These are phyloP conservation scores for Malassezia restricta DNA, from an alignment of 1,284 basidiomycete genomes.

Conservation along the genomic window DNA sequence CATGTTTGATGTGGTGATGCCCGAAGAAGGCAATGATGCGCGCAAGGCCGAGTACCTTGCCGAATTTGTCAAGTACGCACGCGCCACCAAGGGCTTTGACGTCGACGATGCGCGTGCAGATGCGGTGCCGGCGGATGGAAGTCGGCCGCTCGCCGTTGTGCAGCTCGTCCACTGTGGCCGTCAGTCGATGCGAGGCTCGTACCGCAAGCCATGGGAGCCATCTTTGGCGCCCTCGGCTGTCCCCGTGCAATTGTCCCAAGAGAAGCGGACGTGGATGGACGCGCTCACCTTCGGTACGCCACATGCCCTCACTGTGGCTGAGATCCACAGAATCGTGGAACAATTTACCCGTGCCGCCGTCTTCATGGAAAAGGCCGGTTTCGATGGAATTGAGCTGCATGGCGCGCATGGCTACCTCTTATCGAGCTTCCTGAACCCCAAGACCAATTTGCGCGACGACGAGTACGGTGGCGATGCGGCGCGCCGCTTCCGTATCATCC, in stretches of 20 bases:
- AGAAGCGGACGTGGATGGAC: constrained; percentile 47
- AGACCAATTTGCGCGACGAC: constrained; percentile 62
- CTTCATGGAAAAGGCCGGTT: constrained; percentile 60
- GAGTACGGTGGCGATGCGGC: constrained; percentile 52
- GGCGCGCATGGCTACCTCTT: constrained; percentile 75
- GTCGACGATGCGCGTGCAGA: constrained; percentile 27
- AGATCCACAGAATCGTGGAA: constrained; percentile 57
- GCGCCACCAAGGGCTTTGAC: constrained; percentile 24
- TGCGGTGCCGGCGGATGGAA: constrained; percentile 2
- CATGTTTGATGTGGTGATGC: constrained; percentile 66
- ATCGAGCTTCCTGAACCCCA: constrained; percentile 64
- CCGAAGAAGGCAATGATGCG: constrained; percentile 36
- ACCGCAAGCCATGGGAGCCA: constrained; percentile 54
- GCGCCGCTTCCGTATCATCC: constrained; percentile 51
- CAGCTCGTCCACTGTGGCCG: constrained; percentile 78
- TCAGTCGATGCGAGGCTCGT: constrained; percentile 64
- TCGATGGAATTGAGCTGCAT: constrained; percentile 81
- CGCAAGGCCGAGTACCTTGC: constrained; percentile 40
- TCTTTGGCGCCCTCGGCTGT: constrained; percentile 65
- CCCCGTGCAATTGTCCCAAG: constrained; percentile 50
- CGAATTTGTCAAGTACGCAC: constrained; percentile 29
- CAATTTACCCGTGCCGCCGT: constrained; percentile 62
- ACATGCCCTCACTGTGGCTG: constrained; percentile 53
- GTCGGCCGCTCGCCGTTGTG: constrained; percentile 50
- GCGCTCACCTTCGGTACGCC: constrained; percentile 32